Conservation (phyloP, 2,329 filamentous ascomycete species). For the Clarireedia homoeocarpa region DNA sequence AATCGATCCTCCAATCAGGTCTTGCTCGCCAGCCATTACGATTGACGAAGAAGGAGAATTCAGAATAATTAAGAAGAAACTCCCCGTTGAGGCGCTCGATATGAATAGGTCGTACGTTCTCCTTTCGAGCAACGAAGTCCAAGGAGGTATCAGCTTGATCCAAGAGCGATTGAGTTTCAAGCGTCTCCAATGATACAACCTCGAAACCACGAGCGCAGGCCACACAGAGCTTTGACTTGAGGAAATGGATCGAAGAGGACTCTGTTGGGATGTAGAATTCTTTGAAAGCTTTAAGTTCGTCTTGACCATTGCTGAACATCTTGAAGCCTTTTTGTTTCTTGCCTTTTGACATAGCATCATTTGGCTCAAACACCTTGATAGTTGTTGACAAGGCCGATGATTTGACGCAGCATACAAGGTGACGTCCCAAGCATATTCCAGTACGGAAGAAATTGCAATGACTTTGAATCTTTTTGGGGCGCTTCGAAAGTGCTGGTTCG, state of each 20-base stretch:
- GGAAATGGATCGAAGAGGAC: conserved; percentile 96
- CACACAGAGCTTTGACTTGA: conserved; percentile 93
- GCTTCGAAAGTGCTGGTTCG: conserved; percentile 72
- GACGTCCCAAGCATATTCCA: conserved; percentile 86
- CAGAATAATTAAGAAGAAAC: conserved; percentile 95
- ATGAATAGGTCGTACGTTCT: conserved; percentile 90
- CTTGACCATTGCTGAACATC: conserved; percentile 89
- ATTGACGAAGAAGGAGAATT: conserved; percentile 99
- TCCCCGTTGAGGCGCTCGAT: conserved; percentile 96
- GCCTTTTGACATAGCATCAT: conserved; percentile 85
- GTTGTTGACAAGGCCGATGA: conserved; percentile 88
- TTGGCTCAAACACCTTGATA: conserved; percentile 98
- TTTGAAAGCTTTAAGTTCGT: conserved; percentile 94
- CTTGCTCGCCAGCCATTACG: conserved; percentile 94
- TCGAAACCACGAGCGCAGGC: conserved; percentile 94
- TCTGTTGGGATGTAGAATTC: conserved; percentile 99
- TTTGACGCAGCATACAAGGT: conserved; percentile 94
- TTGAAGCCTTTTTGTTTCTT: conserved; percentile 96
- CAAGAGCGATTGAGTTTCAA: conserved; percentile 94
- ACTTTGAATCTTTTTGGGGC: conserved; percentile 91
- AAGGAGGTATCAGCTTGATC: conserved; percentile 97
- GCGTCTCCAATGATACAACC: conserved; percentile 89
- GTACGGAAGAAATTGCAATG: conserved; percentile 99
- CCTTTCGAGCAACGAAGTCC: conserved; percentile 90
- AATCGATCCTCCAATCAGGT: conserved; percentile 94